Percentiles rank a stretch among this genome's conserved stretches.
These are phyloP conservation scores for Trichoderma koningiopsis DNA, from an alignment of 2,329 filamentous ascomycete species.

Conservation along the genomic window DNA sequence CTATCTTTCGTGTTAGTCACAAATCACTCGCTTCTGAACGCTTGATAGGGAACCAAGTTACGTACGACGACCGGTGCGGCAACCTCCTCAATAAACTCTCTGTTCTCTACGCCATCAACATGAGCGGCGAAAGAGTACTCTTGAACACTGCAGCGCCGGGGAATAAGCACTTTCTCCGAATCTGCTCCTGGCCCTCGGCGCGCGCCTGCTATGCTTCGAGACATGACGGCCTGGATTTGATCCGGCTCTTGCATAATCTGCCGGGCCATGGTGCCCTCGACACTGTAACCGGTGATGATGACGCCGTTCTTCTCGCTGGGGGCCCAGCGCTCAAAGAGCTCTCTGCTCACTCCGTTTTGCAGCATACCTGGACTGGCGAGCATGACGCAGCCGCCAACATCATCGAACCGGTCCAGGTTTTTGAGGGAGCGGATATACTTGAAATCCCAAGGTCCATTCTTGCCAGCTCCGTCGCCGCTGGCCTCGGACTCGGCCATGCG, in stretches of 20 bases:
- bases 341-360: conserved; percentile 91
- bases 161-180: conserved; percentile 88
- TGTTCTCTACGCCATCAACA: conserved; percentile 93
- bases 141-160: conserved; percentile 86
- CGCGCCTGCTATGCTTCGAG: conserved; percentile 65
- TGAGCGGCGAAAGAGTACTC: conserved; percentile 97
- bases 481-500: conserved; percentile 89
- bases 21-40: neutral
- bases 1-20: conserved; percentile 44
- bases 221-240: conserved; percentile 93
- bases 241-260: conserved; percentile 94
- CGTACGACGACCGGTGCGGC: conserved; percentile 87
- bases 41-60: conserved; percentile 33
- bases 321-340: conserved; percentile 92
- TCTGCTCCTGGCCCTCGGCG: conserved; percentile 66
- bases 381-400: conserved; percentile 95
- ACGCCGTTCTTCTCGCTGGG: conserved; percentile 97
- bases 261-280: conserved; percentile 98
- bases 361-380: conserved; percentile 97
- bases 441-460: conserved; percentile 94
- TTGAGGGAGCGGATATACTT: conserved; percentile 90
- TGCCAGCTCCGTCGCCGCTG: conserved; percentile 70
- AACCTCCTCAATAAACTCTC: conserved; percentile 95
- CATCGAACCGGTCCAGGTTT: conserved; percentile 92
- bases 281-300: conserved; percentile 96